phyloP scores from a whole-genome alignment of 2,329 filamentous ascomycete species.

The Fusarium subglutinans region DNA sequence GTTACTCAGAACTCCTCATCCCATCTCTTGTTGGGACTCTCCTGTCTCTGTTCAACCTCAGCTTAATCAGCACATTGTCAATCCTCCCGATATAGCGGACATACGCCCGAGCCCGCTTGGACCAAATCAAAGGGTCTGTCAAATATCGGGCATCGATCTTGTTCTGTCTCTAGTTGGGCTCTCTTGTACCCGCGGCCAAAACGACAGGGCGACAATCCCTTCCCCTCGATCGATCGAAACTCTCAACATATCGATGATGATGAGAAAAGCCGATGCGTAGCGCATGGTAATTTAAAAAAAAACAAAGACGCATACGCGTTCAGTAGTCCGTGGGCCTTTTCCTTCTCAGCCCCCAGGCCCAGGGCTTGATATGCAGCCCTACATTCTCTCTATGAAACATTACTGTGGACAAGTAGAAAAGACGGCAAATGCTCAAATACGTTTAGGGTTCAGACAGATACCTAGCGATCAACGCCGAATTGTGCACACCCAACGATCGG shows the following conservation, averaged over 20 bases:
- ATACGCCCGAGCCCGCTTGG: background rate
- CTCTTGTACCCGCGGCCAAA: background rate
- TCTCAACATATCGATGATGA: conserved; percentile 17
- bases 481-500: too few species aligned
- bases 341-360: background rate
- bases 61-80: background rate
- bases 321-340: background rate
- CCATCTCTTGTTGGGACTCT: background rate
- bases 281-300: conserved; percentile 11
- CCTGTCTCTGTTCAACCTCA: background rate
- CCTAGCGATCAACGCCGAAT: too few species aligned
- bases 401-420: background rate
- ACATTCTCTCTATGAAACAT: conserved; percentile 2
- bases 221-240: conserved; percentile 20
- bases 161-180: conserved; percentile 10
- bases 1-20: background rate
- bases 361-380: conserved; percentile 5
- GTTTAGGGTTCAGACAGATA: background rate
- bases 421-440: conserved; percentile 7
- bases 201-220: background rate
- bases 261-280: conserved; percentile 1
- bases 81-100: background rate
- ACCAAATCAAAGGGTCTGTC: background rate
- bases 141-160: background rate
- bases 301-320: background rate